A percentile compares a stretch with the other conserved stretches of the same genome.
Evolutionary conservation across 306 rosid species (phyloP).

Genomic region (Casuarina cunninghamiana): DNA sequence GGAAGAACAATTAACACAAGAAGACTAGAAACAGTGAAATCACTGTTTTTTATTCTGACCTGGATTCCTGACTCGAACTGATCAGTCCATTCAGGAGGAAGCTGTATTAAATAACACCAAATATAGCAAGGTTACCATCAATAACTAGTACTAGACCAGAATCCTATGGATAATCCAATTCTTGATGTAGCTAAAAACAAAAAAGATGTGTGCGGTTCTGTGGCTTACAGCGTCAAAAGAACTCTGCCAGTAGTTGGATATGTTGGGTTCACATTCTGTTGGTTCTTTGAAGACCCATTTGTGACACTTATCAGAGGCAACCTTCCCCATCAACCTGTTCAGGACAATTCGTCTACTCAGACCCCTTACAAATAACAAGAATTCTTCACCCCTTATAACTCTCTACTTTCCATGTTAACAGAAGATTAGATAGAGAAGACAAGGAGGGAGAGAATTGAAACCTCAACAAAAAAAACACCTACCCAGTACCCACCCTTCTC

Average conservation of each 20-base stretch:
- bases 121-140: constrained; percentile 37
- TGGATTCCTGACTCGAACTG: constrained; percentile 99
- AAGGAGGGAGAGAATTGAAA: constrained; percentile 10
- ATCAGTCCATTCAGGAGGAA: constrained; percentile 97
- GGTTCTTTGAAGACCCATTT: constrained; percentile 99
- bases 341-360: constrained; percentile 34
- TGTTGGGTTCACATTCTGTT: constrained; percentile 91
- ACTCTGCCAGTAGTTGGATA: constrained; percentile 99
- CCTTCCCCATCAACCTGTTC: constrained; percentile 97
- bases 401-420: constrained; percentile 21
- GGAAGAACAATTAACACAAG: constrained; percentile 15
- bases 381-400: not conserved
- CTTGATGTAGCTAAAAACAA: not conserved
- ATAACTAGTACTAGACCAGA: constrained; percentile 28
- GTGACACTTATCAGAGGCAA: constrained; percentile 99
- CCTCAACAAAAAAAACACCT: constrained; percentile 52
- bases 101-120: constrained; percentile 73
- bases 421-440: constrained; percentile 13
- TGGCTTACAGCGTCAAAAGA: constrained; percentile 95
- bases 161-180: too few species aligned
- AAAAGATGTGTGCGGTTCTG: not conserved
- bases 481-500: constrained; percentile 99
- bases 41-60: constrained; percentile 53
- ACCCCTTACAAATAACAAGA: not conserved
- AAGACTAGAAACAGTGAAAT: constrained; percentile 7